Conservation (phyloP, 2,329 filamentous ascomycete genomes). For the Cladosporium oxysporum region DNA sequence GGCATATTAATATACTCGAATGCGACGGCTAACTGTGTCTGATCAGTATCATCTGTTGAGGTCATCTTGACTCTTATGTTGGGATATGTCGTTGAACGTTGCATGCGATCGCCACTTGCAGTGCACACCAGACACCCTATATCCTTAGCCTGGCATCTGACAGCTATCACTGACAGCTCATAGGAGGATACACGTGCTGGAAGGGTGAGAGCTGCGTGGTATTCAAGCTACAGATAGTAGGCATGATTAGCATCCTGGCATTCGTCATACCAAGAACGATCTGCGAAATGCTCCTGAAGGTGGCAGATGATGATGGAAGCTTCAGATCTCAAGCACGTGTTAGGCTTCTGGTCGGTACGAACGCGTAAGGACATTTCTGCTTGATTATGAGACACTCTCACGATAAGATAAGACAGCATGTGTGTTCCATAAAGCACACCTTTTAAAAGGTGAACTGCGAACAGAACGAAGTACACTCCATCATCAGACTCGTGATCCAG, state of each 20-base stretch:
- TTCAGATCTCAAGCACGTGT: constrained; percentile 1
- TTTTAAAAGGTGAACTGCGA: background rate
- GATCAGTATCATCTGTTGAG: background rate
- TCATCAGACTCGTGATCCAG: background rate
- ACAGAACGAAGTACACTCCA: background rate
- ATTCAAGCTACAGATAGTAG: background rate
- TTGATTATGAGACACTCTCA: background rate
- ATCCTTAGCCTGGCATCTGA: background rate
- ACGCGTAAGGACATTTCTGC: background rate
- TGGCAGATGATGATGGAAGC: background rate
- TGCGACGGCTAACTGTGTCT: background rate
- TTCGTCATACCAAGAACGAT: constrained; percentile 12
- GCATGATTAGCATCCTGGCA: background rate
- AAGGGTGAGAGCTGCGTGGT: background rate
- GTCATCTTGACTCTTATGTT: background rate
- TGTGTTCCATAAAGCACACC: background rate
- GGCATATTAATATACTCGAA: background rate
- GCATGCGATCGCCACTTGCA: background rate
- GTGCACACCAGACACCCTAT: background rate
- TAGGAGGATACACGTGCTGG: background rate
- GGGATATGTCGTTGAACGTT: background rate
- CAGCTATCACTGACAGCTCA: background rate
- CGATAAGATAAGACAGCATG: background rate
- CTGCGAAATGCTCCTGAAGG: background rate
- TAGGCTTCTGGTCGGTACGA: background rate